Conservation (phyloP, 2,329 filamentous ascomycete species). For the Aspergillus versicolor region DNA sequence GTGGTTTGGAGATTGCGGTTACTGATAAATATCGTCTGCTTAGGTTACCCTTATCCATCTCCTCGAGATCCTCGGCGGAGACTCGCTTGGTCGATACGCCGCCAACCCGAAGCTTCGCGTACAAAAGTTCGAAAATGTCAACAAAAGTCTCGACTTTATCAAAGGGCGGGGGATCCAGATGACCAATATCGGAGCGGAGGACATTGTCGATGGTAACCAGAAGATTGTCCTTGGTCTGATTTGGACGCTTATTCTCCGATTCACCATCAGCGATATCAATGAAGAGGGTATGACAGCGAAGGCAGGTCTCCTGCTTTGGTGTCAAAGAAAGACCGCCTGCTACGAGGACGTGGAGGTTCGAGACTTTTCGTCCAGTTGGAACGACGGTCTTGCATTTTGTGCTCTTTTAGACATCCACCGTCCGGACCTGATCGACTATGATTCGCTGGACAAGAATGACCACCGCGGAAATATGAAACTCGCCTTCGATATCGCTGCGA, state of each 20-base stretch:
- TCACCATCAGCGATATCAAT: slow-evolving; percentile 98
- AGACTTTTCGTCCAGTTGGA: slow-evolving; percentile 96
- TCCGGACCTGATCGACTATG: slow-evolving; percentile 95
- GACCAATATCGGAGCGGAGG: slow-evolving; percentile 97
- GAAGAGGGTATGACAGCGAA: slow-evolving; percentile 97
- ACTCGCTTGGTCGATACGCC: slow-evolving; percentile 94
- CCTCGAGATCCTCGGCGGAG: slow-evolving; percentile 90
- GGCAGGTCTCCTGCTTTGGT: slow-evolving; percentile 93
- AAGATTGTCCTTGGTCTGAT: slow-evolving; percentile 98
- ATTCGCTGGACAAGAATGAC: slow-evolving; percentile 88
- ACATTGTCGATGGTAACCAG: slow-evolving; percentile 95
- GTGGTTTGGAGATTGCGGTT: not conserved
- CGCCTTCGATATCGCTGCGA: slow-evolving; percentile 92
- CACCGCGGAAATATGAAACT: slow-evolving; percentile 97
- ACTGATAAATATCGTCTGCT: not conserved
- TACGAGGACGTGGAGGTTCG: slow-evolving; percentile 95
- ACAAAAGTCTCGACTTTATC: slow-evolving; percentile 91
- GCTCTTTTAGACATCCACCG: slow-evolving; percentile 95
- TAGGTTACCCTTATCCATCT: slow-evolving; percentile 94
- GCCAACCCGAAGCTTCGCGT: slow-evolving; percentile 94
- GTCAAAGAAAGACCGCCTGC: slow-evolving; percentile 96
- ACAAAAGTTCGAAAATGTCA: slow-evolving; percentile 97
- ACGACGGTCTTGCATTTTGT: slow-evolving; percentile 94
- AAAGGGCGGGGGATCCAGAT: slow-evolving; percentile 88
- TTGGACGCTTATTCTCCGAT: slow-evolving; percentile 96